Conservation (phyloP, 352 stramenopile species). For the Phytophthora agathidicida region DNA sequence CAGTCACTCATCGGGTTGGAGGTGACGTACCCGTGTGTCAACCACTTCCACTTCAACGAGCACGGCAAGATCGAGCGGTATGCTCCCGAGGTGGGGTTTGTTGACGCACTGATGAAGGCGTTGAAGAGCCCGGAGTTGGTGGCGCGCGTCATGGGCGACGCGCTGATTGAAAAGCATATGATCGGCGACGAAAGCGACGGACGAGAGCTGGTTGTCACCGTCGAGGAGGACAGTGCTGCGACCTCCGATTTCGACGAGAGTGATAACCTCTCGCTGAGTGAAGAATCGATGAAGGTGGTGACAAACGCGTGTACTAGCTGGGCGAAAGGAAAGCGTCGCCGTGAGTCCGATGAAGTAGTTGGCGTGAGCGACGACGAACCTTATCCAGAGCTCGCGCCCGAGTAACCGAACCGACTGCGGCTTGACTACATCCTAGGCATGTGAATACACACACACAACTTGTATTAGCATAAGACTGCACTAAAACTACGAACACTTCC, state of each 20-base stretch:
- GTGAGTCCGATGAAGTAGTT: neutral
- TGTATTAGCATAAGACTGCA: no score
- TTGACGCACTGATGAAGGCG: slow-evolving; percentile 25
- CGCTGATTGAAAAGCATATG: slow-evolving; percentile 44
- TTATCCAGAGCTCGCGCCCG: no score
- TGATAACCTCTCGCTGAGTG: neutral
- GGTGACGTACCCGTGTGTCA: slow-evolving; percentile 41
- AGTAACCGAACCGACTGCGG: neutral
- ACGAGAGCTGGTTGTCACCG: neutral
- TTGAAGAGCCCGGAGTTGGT: slow-evolving; percentile 34
- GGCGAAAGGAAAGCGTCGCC: no score
- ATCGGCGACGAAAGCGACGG: slow-evolving; percentile 37
- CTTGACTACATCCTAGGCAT: slow-evolving; percentile 13
- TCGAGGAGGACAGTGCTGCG: neutral
- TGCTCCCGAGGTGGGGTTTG: slow-evolving; percentile 41
- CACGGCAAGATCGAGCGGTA: slow-evolving; percentile 48
- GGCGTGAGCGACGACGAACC: slow-evolving; percentile 16
- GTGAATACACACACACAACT: no score
- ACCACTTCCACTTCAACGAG: slow-evolving; percentile 47
- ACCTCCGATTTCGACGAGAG: neutral
- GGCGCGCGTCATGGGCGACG: slow-evolving; percentile 30
- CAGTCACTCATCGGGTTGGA: slow-evolving; percentile 43
- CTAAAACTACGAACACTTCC: no score
- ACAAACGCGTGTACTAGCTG: no score
- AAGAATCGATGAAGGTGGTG: no score